Base-by-base conservation (phyloP, 1,139 yeast genomes). In the Meyerozyma sp. region DNA sequence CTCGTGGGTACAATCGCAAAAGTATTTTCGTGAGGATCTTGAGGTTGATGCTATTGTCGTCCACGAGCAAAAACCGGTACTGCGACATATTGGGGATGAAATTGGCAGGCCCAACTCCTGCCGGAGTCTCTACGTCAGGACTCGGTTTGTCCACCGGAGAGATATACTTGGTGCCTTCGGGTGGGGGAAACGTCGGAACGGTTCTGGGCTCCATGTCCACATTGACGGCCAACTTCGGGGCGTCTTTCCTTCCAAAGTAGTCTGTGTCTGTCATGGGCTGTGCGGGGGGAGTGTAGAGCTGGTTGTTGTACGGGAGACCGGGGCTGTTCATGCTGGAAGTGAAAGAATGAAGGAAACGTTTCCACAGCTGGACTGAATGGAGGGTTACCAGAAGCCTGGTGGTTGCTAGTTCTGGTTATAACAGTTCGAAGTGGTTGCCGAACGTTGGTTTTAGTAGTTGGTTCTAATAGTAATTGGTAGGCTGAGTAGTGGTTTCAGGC, bases 21-120 rank as follows among this genome's bases (percentile, higher is more conserved):
- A 73, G 52, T 3, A 72, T 57, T 26, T 63, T 61, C 28, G 58
- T 59, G 44, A 73, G 56, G 8, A 73, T 71, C 43, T 65, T 65
- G 40, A 73, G 58, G 49, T 73, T 72, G 45, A 73, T 69, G 16
- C 62, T 48, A 48, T 73, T 73, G 52, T 73, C 78, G 51, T 73
- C 78, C 23, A 73, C 77, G 25, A 70, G 54, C 34, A 73, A 53
- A 44, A 73, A 72, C 20, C 49, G 49, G 51, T 59, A 65, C 7
- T 52, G 48, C n/a, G 48, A 46, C 39, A 49, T 47, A 47, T 63
- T 63, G 13, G 71, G 55, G 23, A 40, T 42, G 28, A 34, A 34
- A 25, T 34, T 34, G 13, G 37, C 16, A 8, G 37, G 37, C 7
- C 37, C 37, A 11, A 44, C 21, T 3, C 23, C 25, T 18, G 32